Percentiles rank a stretch among this genome's conserved stretches.
phyloP scores from a whole-genome alignment of 805 yeast genomes.

The Candida morakotiae region DNA sequence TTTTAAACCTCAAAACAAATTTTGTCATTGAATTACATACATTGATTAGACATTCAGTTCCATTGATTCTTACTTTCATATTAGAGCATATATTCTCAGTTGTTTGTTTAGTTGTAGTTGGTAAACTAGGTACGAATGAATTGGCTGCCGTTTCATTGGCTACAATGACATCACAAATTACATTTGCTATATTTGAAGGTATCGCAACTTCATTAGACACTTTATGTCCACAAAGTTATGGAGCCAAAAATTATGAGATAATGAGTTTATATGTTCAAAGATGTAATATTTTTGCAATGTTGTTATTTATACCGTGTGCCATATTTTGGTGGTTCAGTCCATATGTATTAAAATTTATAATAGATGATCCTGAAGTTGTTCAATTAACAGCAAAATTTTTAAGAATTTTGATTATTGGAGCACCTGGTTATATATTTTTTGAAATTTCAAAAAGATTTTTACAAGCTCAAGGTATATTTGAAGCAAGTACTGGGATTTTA shows the following conservation, averaged over 20 bases:
- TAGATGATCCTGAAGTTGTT: constrained; percentile 30
- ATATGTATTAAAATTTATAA: constrained; percentile 23
- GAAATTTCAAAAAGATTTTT: constrained; percentile 38
- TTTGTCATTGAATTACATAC: constrained; percentile 23
- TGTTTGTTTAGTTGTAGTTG: constrained; percentile 40
- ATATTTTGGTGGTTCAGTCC: constrained; percentile 38
- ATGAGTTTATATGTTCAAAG: constrained; percentile 38
- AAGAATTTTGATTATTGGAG: constrained; percentile 33
- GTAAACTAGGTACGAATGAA: constrained; percentile 42
- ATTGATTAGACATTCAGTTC: constrained; percentile 31
- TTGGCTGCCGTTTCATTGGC: constrained; percentile 44
- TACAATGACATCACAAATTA: constrained; percentile 41
- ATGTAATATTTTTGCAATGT: constrained; percentile 29
- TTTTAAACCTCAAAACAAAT: constrained; percentile 25
- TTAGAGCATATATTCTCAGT: constrained; percentile 42
- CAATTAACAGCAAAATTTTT: constrained; percentile 31
- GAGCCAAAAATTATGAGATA: constrained; percentile 36
- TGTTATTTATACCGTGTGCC: constrained; percentile 36
- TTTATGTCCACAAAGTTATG: constrained; percentile 43
- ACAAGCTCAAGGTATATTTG: constrained; percentile 46
- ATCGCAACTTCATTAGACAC: constrained; percentile 45
- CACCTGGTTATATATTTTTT: constrained; percentile 41
- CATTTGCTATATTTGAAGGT: constrained; percentile 43
- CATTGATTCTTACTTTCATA: constrained; percentile 37
- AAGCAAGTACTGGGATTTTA: constrained; percentile 43